These are phyloP conservation scores for Fusarium siculi DNA, from an alignment of 2,329 filamentous ascomycete species.

Conservation along the genomic window DNA sequence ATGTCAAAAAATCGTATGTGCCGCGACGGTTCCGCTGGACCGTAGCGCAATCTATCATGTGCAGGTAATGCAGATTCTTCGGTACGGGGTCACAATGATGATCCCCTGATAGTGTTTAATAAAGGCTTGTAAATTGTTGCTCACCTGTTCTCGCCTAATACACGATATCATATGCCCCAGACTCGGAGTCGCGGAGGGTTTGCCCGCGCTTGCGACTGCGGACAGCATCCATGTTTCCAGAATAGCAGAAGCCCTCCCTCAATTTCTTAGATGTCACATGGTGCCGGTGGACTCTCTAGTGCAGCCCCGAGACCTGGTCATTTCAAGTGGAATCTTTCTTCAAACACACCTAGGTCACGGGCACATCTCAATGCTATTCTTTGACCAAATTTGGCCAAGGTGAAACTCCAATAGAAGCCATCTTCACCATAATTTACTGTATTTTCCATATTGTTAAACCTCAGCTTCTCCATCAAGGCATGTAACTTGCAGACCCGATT, in stretches of 20 bases:
- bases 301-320: slow-evolving; percentile 26
- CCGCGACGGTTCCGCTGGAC: slow-evolving; percentile 41
- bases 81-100: not conserved
- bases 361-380: slow-evolving; percentile 17
- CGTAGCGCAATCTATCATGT: slow-evolving; percentile 36
- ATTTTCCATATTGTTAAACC: not conserved
- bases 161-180: slow-evolving; percentile 27
- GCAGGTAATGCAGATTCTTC: not conserved
- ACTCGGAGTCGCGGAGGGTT: slow-evolving; percentile 31
- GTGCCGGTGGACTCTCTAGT: slow-evolving; percentile 21
- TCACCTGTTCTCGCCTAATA: slow-evolving; percentile 23
- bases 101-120: not conserved
- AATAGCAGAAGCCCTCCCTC: slow-evolving; percentile 29
- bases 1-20: slow-evolving; percentile 15
- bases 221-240: slow-evolving; percentile 30
- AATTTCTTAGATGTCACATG: slow-evolving; percentile 27
- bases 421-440: not conserved
- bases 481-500: not conserved
- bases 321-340: slow-evolving; percentile 11
- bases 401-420: slow-evolving; percentile 27
- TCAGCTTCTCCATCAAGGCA: slow-evolving; percentile 9
- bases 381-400: slow-evolving; percentile 31
- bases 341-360: slow-evolving; percentile 23
- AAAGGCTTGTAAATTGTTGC: not conserved
- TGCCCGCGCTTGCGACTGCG: slow-evolving; percentile 14